A percentile compares a stretch with the other conserved stretches of the same genome.
Evolutionary conservation across 148 eudicot species (phyloP).

Genomic region (Heliosperma pusillum): DNA sequence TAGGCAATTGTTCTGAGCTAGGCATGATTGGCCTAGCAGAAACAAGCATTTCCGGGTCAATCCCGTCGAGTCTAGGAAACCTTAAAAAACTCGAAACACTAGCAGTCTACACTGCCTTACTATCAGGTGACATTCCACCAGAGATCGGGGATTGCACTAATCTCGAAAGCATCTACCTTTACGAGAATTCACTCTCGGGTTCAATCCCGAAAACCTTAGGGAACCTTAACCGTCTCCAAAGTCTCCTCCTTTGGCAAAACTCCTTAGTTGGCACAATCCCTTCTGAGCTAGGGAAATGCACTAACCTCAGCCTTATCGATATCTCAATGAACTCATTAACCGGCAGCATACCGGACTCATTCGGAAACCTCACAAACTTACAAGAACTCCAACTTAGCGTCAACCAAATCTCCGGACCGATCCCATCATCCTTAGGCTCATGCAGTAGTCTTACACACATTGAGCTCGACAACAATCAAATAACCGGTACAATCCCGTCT

Average conservation of each 20-base stretch:
- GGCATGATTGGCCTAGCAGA: slow-evolving; percentile 79
- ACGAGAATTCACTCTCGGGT: slow-evolving; percentile 77
- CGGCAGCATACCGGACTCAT: slow-evolving; percentile 53
- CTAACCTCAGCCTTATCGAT: slow-evolving; percentile 46
- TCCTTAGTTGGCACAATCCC: slow-evolving; percentile 70
- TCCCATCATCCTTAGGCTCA: slow-evolving; percentile 60
- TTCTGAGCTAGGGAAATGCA: slow-evolving; percentile 53
- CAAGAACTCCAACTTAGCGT: slow-evolving; percentile 78
- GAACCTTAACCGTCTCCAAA: slow-evolving; percentile 49
- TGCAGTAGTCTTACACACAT: slow-evolving; percentile 65
- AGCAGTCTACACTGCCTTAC: slow-evolving; percentile 67
- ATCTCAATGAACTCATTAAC: slow-evolving; percentile 69
- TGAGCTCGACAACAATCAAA: slow-evolving; percentile 80
- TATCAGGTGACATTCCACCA: slow-evolving; percentile 80
- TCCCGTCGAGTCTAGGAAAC: slow-evolving; percentile 61
- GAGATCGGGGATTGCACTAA: slow-evolving; percentile 72
- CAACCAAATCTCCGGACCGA: slow-evolving; percentile 65
- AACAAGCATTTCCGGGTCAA: slow-evolving; percentile 72
- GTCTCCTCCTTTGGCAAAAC: slow-evolving; percentile 77
- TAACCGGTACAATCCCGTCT: slow-evolving; percentile 63
- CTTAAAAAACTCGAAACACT: slow-evolving; percentile 72
- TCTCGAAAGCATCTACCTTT: slow-evolving; percentile 58
- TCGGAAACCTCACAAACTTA: slow-evolving; percentile 53
- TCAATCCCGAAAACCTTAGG: slow-evolving; percentile 61
- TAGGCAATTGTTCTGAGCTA: slow-evolving; percentile 66